Evolutionary conservation across 2,329 filamentous ascomycete genomes (phyloP).

Genomic region (Diaporthe vexans): DNA sequence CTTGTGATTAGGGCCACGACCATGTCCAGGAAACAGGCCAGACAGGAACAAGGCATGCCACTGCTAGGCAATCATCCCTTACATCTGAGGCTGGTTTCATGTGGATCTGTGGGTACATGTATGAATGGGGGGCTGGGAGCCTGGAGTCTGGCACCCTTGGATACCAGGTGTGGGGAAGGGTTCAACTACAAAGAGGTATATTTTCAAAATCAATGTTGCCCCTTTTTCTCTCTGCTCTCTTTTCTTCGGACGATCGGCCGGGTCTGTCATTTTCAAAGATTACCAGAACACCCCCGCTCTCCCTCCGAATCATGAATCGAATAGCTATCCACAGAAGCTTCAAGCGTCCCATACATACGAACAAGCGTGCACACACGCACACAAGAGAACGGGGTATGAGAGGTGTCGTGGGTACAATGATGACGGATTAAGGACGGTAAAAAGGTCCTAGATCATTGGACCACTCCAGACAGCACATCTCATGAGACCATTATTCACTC

Average conservation of each 20-base stretch:
- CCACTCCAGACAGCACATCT: slow-evolving; percentile 33
- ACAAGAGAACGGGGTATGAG: slow-evolving; percentile 26
- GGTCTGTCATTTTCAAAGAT: slow-evolving; percentile 31
- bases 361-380: slow-evolving; percentile 20
- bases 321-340: slow-evolving; percentile 37
- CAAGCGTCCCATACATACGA: slow-evolving; percentile 31
- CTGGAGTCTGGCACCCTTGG: neutral
- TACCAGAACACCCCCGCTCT: slow-evolving; percentile 35
- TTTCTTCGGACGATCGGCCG: slow-evolving; percentile 26
- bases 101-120: neutral
- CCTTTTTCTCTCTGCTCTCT: slow-evolving; percentile 31
- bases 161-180: slow-evolving; percentile 7
- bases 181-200: slow-evolving; percentile 42
- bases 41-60: neutral
- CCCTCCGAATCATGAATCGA: slow-evolving; percentile 33
- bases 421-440: slow-evolving; percentile 37
- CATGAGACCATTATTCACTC: slow-evolving; percentile 53
- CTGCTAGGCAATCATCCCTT: too few species aligned
- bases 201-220: slow-evolving; percentile 41
- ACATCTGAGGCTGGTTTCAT: neutral
- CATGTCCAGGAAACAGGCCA: too few species aligned
- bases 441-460: slow-evolving; percentile 35
- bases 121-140: neutral
- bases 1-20: too few species aligned
- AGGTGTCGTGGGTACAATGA: slow-evolving; percentile 39